Evolutionary conservation across 345 rosid species (phyloP), one percentile per base, ranked within the genome.

Genomic region (Cardamine chenopodiifolia): DNA sequence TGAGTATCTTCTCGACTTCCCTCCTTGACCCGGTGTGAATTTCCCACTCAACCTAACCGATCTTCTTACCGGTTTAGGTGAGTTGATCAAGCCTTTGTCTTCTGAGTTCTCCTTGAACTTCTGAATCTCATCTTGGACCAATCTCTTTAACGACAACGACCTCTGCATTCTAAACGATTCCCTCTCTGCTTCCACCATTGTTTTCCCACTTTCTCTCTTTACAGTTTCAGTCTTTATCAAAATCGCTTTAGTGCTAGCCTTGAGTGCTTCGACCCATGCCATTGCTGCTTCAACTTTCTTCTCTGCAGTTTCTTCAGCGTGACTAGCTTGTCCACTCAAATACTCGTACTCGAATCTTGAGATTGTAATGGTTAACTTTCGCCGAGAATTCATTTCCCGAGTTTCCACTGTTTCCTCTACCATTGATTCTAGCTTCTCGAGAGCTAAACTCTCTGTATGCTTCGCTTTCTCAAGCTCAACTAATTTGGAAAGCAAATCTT

Each of bases 211-310:
- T 45, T 53, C 71, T 82, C 83, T 79, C 4, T 79, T 83, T 34
- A 80, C 81, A 14, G 83, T 75, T 66, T 89, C 95, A 0, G 77
- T 86, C 80, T 83, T 87, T 82, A 89, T 85, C 77, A 77, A 4
- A 56, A 83, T 85, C 75, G 87, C 97, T 68, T 72, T 86, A 79
- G 93, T 97, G 75, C 89, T 88, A 1, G 91, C 86, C 78, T 85
- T 86, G 14, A 92, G 58, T 71, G 97, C 97, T 78, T 89, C 90
- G 1, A 90, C 83, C 97, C 99, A 95, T 5, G 99, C 96, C 85
- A 85, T 85, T 50, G 97, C 93, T 2, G 99, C 97, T 19, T 89
- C 93, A 42, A 92, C 90, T 82, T 95, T 95, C 78, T 85, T 89
- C 70, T 90, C 92, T 7, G 97, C 97, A 7, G 87, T 82, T 65